Percentiles rank a stretch among this genome's conserved stretches.
Conservation (phyloP, 176 grass and related monocot genomes). For the Avena atlantica region DNA sequence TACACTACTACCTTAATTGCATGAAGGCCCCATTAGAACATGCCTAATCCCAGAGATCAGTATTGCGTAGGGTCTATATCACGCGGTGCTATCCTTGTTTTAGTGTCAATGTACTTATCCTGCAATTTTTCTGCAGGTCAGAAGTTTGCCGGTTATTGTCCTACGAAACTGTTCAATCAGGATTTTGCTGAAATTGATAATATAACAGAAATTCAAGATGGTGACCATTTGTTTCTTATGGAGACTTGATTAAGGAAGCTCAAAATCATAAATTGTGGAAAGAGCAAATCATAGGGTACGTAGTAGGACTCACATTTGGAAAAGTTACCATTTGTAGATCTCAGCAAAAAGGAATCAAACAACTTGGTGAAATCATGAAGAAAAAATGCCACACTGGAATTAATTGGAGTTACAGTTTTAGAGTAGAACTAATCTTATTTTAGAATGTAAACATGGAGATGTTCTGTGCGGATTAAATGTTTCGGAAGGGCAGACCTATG, state of each 20-base stretch:
- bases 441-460: not conserved
- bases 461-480: slow-evolving; percentile 26
- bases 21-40: not conserved
- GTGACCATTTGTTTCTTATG: slow-evolving; percentile 79
- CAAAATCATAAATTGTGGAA: not conserved
- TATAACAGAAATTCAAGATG: slow-evolving; percentile 79
- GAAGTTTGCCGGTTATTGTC: slow-evolving; percentile 60
- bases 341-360: not conserved
- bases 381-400: not conserved
- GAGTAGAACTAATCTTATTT: not conserved
- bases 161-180: slow-evolving; percentile 63
- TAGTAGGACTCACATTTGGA: not conserved
- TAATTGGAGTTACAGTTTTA: not conserved
- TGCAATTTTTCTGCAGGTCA: slow-evolving; percentile 56
- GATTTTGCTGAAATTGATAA: slow-evolving; percentile 86
- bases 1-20: not conserved
- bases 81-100: not conserved
- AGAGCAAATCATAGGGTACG: not conserved
- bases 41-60: not conserved
- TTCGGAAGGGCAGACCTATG: slow-evolving; percentile 50
- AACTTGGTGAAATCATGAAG: slow-evolving; percentile 15
- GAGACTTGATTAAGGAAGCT: slow-evolving; percentile 39
- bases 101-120: slow-evolving; percentile 30
- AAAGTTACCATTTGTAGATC: not conserved
- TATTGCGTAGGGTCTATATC: slow-evolving; percentile 1